Conservation (phyloP, 768 basidiomycete species). For the Lentinus tigrinus region DNA sequence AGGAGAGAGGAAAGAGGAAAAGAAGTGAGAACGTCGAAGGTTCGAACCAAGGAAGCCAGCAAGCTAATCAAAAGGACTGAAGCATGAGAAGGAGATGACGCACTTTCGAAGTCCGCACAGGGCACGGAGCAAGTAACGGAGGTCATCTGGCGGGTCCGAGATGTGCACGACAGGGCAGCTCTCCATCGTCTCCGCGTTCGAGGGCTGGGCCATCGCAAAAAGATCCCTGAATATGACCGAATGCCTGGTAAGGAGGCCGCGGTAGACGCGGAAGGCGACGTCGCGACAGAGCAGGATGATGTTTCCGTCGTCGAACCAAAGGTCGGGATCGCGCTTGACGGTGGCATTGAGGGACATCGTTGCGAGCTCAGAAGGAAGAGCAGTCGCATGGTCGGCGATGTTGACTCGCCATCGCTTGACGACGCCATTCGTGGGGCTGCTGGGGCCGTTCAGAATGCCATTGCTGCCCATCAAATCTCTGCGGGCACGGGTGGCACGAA, state of each 20-base stretch:
- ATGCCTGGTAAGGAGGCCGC: conserved; percentile 20
- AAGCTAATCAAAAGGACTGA: not conserved
- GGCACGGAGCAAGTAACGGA: conserved; percentile 10
- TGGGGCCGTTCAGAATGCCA: not conserved
- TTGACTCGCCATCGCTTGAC: conserved; percentile 19
- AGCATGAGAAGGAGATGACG: not conserved
- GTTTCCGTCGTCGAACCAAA: conserved; percentile 27
- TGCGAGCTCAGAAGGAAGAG: conserved; percentile 15
- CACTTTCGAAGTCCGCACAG: conserved; percentile 13
- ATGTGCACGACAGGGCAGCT: conserved; percentile 20
- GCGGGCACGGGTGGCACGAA: conserved; percentile 2
- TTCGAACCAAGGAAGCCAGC: not conserved
- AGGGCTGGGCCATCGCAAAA: conserved; percentile 19
- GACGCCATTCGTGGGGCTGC: conserved; percentile 1
- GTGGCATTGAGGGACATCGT: conserved; percentile 12
- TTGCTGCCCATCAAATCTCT: conserved; percentile 16
- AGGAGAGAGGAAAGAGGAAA: not conserved
- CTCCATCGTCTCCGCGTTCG: conserved; percentile 16
- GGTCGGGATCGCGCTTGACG: conserved; percentile 18
- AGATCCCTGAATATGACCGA: conserved; percentile 24
- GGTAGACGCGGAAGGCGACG: conserved; percentile 19
- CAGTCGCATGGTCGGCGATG: conserved; percentile 12
- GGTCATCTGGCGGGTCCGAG: conserved; percentile 17
- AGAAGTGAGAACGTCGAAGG: not conserved
- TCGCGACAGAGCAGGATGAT: conserved; percentile 17